Conservation (phyloP, 345 rosid species). For the Eutrema japonicum region DNA sequence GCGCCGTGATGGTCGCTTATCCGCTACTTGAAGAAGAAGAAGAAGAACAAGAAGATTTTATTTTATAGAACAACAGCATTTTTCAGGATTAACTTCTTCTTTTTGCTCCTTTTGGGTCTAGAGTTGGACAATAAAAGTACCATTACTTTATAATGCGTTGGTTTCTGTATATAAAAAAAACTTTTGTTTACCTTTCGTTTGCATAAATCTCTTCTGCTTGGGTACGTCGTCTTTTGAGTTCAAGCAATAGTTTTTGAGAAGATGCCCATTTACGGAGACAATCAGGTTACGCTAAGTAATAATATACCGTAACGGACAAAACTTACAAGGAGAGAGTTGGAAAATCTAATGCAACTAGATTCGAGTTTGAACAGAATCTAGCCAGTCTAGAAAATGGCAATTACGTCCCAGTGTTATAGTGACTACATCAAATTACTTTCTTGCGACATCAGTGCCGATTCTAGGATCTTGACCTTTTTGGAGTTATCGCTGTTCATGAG, state of each 20-base stretch:
- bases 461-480: conserved; percentile 67
- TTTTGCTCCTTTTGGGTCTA: conserved; percentile 27
- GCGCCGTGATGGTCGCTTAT: conserved; percentile 46
- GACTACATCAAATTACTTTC: conserved; percentile 48
- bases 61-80: conserved; percentile 30
- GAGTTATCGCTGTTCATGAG: conserved; percentile 69
- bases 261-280: not conserved
- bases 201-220: conserved; percentile 21
- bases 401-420: conserved; percentile 11
- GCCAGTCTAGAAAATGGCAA: not conserved
- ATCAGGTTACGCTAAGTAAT: not conserved
- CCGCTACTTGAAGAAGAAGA: conserved; percentile 20
- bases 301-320: conserved; percentile 10
- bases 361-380: not conserved
- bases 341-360: conserved; percentile 6
- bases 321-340: conserved; percentile 26
- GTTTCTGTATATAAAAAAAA: conserved; percentile 24
- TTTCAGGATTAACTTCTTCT: conserved; percentile 35
- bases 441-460: conserved; percentile 59
- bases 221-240: not conserved
- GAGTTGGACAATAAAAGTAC: conserved; percentile 31
- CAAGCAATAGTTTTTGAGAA: not conserved
- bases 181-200: conserved; percentile 33
- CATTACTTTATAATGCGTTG: conserved; percentile 26
- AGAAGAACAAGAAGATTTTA: conserved; percentile 4